phyloP scores from a whole-genome alignment of 2,329 filamentous ascomycete species.

The Macrophomina pseudophaseolina region DNA sequence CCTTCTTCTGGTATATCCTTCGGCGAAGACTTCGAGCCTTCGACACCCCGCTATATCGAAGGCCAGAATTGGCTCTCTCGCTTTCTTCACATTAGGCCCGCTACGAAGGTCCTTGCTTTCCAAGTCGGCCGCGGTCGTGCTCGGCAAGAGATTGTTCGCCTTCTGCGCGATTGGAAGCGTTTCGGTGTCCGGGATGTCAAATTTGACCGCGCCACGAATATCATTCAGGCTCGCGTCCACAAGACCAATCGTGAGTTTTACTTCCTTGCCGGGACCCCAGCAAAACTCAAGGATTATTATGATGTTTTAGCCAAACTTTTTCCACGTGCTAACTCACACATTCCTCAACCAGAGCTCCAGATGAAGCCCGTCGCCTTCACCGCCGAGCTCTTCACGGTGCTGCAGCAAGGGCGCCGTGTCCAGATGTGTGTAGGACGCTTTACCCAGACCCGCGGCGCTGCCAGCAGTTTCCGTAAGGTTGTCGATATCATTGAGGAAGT shows the following conservation, averaged over 20 bases:
- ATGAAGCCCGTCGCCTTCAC: constrained; percentile 90
- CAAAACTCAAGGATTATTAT: constrained; percentile 3
- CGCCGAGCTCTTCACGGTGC: constrained; percentile 84
- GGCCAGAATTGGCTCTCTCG: constrained; percentile 84
- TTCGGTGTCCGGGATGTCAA: constrained; percentile 82
- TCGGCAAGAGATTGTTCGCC: constrained; percentile 74
- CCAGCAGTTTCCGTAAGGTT: constrained; percentile 84
- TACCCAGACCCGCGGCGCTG: constrained; percentile 89
- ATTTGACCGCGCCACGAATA: constrained; percentile 77
- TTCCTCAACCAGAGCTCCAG: constrained; percentile 65
- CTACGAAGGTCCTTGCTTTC: constrained; percentile 76
- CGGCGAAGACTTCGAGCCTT: constrained; percentile 55
- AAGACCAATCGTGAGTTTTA: constrained; percentile 74
- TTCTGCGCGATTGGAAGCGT: constrained; percentile 78
- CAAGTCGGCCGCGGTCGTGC: constrained; percentile 72
- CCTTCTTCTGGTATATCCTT: constrained; percentile 39
- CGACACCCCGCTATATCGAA: constrained; percentile 38
- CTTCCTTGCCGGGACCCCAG: neutral
- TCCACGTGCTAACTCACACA: constrained; percentile 4
- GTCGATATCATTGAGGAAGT: constrained; percentile 76
- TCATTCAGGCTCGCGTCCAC: constrained; percentile 79
- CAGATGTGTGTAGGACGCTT: constrained; percentile 82
- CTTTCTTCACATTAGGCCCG: constrained; percentile 88
- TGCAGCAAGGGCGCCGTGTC: constrained; percentile 79
- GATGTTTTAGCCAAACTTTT: neutral